Percentiles rank a stretch among this genome's conserved stretches.
Conservation (phyloP, 2,329 filamentous ascomycete genomes). For the Fusarium coffeatum region DNA sequence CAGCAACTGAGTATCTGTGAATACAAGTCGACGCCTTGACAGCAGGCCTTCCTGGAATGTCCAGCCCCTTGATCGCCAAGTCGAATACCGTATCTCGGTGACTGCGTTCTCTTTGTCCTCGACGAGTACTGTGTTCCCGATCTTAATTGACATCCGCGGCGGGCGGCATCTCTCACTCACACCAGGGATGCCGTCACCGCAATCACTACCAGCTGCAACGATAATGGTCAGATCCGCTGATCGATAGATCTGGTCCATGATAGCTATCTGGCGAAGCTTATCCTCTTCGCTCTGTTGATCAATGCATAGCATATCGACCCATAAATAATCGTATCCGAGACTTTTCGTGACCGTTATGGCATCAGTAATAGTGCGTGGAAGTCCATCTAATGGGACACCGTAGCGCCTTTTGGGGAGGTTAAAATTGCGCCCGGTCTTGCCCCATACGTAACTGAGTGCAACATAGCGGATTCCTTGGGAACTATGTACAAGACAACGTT, state of each 20-base stretch:
- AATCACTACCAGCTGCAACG: not conserved
- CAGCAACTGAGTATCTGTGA: not conserved
- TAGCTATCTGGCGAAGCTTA: not conserved
- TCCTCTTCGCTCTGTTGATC: not conserved
- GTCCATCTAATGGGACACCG: not conserved
- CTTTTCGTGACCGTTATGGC: not conserved
- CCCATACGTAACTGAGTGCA: not conserved
- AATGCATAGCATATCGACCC: not conserved
- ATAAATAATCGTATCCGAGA: not conserved
- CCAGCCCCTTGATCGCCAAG: not conserved
- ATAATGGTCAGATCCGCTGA: not conserved
- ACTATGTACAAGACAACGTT: not conserved
- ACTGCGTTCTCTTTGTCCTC: not conserved
- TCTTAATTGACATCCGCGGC: not conserved
- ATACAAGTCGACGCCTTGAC: not conserved
- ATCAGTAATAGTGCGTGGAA: not conserved
- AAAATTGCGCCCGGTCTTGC: not conserved
- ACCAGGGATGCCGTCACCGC: not conserved
- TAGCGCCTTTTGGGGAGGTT: rapidly evolving
- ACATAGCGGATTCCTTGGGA: not conserved
- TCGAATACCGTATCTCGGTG: not conserved
- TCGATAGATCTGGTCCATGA: not conserved
- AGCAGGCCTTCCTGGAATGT: not conserved
- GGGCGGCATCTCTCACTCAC: not conserved
- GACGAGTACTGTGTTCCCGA: not conserved